Evolutionary conservation across 2,329 filamentous ascomycete genomes (phyloP), one percentile per base, ranked within the genome.

Genomic region (Parafenestella ontariensis): DNA sequence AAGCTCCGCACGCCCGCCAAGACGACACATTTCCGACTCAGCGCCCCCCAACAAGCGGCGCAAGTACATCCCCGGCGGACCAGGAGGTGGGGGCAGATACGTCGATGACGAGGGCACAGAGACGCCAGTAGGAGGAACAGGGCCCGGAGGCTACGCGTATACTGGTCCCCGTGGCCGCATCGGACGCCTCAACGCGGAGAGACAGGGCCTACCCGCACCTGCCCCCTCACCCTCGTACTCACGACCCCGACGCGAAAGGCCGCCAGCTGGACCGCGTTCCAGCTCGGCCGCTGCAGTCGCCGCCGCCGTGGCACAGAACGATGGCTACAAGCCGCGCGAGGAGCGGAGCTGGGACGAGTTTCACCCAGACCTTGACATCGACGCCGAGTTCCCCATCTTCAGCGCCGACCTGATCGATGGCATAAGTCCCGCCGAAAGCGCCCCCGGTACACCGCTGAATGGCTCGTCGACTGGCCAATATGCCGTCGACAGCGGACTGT

Each of bases 301-400:
- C 46, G 92, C 92, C 5, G 89, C 90, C 3, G 89, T 95, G 54
- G 91, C 92, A 64, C 92, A 96, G 72, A 93, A 88, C 68, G 95
- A 98, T 79, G 93, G 94, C 46, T 98, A 98, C 78, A 99, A 99
- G 75, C 95, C 95, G 28, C 85, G 95, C 70, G 95, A 99, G 78
- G 95, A 99, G 79, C 88, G 94, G 59, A 91, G 92, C 47, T 99
- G 94, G 92, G 93, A 97, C 70, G 95, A 99, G 74, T 98, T 98
- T 62, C 95, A 99, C 76, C 92, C 92, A 0, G 91, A 97, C 68
- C 85, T 99, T 47, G 93, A 98, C 78, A 92, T 97, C 44, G 92
- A 96, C 52, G 84, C 84, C 11, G 86, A 85, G 3, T 89, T 97
- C 61, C 86, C 89, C 63, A 82, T 96, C 2, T 93, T 93, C 71